phyloP scores from a whole-genome alignment of 2,329 filamentous ascomycete species.

The Graphiopsis chlorocephala region DNA sequence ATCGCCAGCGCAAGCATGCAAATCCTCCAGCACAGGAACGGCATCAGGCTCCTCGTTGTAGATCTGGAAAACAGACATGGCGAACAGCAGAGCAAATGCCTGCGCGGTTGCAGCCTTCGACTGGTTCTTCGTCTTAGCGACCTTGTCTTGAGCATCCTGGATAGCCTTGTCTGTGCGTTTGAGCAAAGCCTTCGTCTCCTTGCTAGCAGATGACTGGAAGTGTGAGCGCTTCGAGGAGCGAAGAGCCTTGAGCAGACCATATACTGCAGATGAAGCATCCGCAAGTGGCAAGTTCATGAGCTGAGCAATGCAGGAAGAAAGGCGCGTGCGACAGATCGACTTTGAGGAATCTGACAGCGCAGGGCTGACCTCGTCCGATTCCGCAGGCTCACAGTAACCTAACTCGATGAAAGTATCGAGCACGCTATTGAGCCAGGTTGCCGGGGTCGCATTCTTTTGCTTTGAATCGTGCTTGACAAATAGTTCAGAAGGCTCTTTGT shows the following conservation, averaged over 20 bases:
- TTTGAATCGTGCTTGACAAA: constrained; percentile 20
- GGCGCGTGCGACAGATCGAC: constrained; percentile 52
- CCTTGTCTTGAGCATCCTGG: constrained; percentile 22
- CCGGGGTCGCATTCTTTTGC: constrained; percentile 25
- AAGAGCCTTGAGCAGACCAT: constrained; percentile 22
- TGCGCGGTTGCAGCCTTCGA: constrained; percentile 35
- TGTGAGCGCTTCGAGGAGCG: constrained; percentile 9
- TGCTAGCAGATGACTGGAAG: constrained; percentile 17
- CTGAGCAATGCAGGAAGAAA: constrained; percentile 55
- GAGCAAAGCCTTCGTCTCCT: constrained; percentile 19
- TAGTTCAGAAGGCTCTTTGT: constrained; percentile 33
- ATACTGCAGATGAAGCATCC: constrained; percentile 19
- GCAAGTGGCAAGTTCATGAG: constrained; percentile 39
- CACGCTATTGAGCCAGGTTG: constrained; percentile 27
- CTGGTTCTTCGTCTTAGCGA: constrained; percentile 10
- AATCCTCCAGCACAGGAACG: constrained; percentile 74
- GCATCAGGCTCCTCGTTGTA: constrained; percentile 89
- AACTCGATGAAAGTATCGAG: constrained; percentile 32
- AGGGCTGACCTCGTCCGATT: constrained; percentile 27
- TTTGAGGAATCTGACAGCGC: constrained; percentile 47
- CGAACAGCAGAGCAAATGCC: constrained; percentile 76
- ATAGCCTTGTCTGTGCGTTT: constrained; percentile 23
- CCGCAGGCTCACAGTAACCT: constrained; percentile 37
- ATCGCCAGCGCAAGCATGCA: constrained; percentile 71
- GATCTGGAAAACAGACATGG: constrained; percentile 79